Percentiles rank a stretch among this genome's conserved stretches.
Conservation (phyloP, 495 filamentous ascomycete genomes). For the Hypomontagnella submonticulosa region DNA sequence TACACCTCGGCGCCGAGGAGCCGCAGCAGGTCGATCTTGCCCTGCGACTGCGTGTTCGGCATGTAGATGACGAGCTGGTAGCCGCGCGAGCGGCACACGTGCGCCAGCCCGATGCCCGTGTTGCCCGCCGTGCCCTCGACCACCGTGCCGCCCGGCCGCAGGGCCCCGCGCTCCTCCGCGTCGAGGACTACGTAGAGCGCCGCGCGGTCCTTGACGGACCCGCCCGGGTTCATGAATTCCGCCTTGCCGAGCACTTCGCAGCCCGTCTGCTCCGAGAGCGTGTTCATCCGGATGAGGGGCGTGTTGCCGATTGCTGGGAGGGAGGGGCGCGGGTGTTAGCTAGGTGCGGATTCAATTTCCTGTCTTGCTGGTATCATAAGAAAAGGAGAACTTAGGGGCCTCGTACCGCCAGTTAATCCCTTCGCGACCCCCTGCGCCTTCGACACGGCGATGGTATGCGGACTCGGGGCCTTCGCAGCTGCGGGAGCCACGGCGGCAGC, state of each 20-base stretch:
- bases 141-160: conserved; percentile 89
- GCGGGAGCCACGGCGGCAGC: conserved; percentile 41
- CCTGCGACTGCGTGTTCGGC: conserved; percentile 98
- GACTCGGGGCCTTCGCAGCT: conserved; percentile 46
- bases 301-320: conserved; percentile 96
- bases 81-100: conserved; percentile 92
- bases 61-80: conserved; percentile 99
- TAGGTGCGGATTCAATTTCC: background rate
- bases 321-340: conserved; percentile 16
- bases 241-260: conserved; percentile 97
- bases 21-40: conserved; percentile 93
- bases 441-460: conserved; percentile 66
- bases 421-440: conserved; percentile 84
- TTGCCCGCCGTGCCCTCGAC: conserved; percentile 98
- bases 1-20: conserved; percentile 96
- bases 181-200: conserved; percentile 93
- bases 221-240: conserved; percentile 98
- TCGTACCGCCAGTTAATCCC: conserved; percentile 86
- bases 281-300: conserved; percentile 89
- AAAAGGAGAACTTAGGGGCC: background rate
- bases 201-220: conserved; percentile 95
- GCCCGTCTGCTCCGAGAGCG: conserved; percentile 88
- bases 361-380: background rate
- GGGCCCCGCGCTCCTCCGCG: conserved; percentile 86
- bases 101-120: conserved; percentile 96